Conservation (phyloP, 129 eudicot species). For the Centaurea solstitialis region DNA sequence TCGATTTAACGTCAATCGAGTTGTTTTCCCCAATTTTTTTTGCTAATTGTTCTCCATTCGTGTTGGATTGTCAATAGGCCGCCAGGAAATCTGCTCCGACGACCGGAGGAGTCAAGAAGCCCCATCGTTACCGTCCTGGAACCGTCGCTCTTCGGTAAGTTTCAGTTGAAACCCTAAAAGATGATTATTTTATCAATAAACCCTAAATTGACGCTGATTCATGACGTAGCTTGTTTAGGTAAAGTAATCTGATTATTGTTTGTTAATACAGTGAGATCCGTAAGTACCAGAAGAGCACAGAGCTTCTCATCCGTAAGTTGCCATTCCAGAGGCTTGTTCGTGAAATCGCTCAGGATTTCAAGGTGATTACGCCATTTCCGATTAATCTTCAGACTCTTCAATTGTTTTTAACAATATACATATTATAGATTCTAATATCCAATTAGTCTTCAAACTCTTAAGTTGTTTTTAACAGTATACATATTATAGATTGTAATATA, state of each 20-base stretch:
- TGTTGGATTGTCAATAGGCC: constrained; percentile 31
- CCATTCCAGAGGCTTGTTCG: constrained; percentile 76
- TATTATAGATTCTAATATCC: neutral
- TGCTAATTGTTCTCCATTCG: neutral
- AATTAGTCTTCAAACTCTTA: neutral
- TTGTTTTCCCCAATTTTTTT: neutral
- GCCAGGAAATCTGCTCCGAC: constrained; percentile 76
- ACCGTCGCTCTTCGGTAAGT: constrained; percentile 57
- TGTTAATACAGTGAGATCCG: constrained; percentile 40
- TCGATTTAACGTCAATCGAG: neutral
- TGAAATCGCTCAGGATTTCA: constrained; percentile 71
- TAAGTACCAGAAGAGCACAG: constrained; percentile 43
- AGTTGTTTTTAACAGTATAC: no score
- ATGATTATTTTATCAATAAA: neutral
- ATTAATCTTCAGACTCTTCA: no score
- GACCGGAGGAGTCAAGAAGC: constrained; percentile 64
- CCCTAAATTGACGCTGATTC: neutral
- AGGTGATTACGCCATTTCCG: constrained; percentile 11
- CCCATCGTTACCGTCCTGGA: constrained; percentile 71
- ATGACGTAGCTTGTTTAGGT: neutral
- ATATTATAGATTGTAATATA: neutral
- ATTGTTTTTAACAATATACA: no score
- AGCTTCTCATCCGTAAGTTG: constrained; percentile 54
- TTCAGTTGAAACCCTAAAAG: neutral
- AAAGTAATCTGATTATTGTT: neutral